Conservation (phyloP, 2,329 filamentous ascomycete species). For the Fusarium camptoceras region DNA sequence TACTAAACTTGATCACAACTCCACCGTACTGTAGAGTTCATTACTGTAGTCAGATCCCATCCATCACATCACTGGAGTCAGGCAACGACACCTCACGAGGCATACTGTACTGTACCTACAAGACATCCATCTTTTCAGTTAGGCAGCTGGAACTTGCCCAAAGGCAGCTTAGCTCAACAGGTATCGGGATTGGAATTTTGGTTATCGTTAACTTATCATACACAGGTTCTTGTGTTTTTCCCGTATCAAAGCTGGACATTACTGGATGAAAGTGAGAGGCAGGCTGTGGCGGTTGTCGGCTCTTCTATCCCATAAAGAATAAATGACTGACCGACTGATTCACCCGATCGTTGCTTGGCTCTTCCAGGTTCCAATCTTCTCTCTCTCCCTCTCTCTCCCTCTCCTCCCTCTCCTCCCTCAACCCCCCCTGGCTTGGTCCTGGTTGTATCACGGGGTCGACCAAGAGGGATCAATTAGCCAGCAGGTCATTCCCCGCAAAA, state of each 20-base stretch:
- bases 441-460: constrained; percentile 39
- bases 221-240: constrained; percentile 1
- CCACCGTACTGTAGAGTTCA: not conserved
- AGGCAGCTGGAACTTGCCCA: constrained; percentile 6
- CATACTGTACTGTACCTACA: too few relatives aligned
- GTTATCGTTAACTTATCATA: constrained; percentile 15
- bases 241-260: not conserved
- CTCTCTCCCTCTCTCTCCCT: not conserved
- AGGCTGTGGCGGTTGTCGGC: constrained; percentile 26
- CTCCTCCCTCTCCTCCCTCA: constrained; percentile 9
- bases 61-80: constrained; percentile 28
- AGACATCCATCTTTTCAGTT: not conserved
- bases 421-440: not conserved
- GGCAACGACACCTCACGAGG: constrained; percentile 34
- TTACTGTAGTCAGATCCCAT: not conserved
- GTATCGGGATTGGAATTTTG: not conserved
- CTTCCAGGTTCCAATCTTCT: constrained; percentile 7
- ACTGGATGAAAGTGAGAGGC: constrained; percentile 2
- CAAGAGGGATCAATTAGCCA: constrained; percentile 28
- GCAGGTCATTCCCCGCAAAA: constrained; percentile 21
- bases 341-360: not conserved
- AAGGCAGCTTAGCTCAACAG: constrained; percentile 20
- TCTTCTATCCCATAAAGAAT: constrained; percentile 9
- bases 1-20: not conserved
- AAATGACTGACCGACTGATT: constrained; percentile 19